A percentile compares a stretch with the other conserved stretches of the same genome.
These are phyloP conservation scores for Botryotinia convoluta DNA, from an alignment of 2,329 filamentous ascomycete species.

Conservation along the genomic window DNA sequence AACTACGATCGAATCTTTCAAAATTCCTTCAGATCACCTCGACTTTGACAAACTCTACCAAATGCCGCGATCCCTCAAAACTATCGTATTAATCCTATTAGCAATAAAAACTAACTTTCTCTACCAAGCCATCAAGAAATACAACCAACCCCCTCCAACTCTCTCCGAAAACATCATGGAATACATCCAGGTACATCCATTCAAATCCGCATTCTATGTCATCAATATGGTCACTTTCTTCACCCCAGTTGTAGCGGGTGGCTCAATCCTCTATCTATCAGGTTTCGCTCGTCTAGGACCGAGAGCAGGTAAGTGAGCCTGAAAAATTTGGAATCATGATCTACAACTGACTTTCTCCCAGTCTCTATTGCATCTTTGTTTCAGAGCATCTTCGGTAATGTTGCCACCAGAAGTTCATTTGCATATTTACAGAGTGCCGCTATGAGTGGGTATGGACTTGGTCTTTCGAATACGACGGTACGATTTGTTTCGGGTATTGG, in stretches of 20 bases:
- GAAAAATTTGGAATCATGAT: rapidly evolving
- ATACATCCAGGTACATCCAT: not conserved
- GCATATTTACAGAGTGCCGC: not conserved
- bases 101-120: rapidly evolving
- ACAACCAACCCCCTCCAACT: not conserved
- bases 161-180: not conserved
- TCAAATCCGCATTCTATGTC: not conserved
- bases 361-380: not conserved
- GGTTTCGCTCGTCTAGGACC: not conserved
- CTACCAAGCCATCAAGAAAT: not conserved
- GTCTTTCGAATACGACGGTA: rapidly evolving
- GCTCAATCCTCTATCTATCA: not conserved
- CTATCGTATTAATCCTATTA: not conserved
- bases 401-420: not conserved
- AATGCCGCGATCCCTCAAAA: not conserved
- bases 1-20: not conserved
- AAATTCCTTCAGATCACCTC: not conserved
- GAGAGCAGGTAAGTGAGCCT: not conserved
- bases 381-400: not conserved
- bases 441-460: not conserved
- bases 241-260: too few relatives aligned
- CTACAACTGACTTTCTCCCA: not conserved
- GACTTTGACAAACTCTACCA: not conserved
- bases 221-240: rapidly evolving
- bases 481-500: not conserved